Evolutionary conservation across 2,329 filamentous ascomycete species (phyloP), one percentile per base, ranked within the genome.

Genomic region (Talaromyces funiculosus): DNA sequence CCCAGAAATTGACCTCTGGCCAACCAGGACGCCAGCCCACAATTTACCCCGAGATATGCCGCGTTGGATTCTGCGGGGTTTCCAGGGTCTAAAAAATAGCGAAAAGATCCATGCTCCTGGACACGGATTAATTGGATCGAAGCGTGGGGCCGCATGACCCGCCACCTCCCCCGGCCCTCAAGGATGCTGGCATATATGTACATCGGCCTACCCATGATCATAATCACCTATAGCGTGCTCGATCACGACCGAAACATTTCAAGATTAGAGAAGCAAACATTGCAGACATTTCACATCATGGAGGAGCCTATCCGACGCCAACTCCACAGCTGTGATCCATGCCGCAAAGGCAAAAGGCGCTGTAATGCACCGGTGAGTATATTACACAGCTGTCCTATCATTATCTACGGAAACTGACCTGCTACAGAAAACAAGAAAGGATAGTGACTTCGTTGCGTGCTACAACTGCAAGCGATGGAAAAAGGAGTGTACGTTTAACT

Each of bases 401-500:
- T 55, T 31, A 42, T 26, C 10, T 38, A 20, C 33, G 18, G 51
- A 54, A 29, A 18, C 54, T 57, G 26, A 57, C 49, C 10, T 3
- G n/a, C 12, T 53, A 16, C 5, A 67, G 62, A 68, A 64, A 62
- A 63, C 58, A 8, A 42, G 62, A 40, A 63, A 60, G 40, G 55
- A 61, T 14, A 38, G 5, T 7, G 54, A 45, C n/a, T 57, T 64
- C 31, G 63, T 51, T 40, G 65, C 71, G 12, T 79, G 77, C 57
- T 72, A 73, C 2, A 79, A 79, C 56, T 79, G 77, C 66, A 73
- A 71, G 42, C 75, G 75, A 67, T 78, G 75, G 45, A 76, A 75
- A 47, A 78, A 78, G 61, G 70, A 66, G 14, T 79, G 77, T 62
- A 79, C 77, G 0, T 78, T 78, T 61, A 73, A 78, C 55, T 79